These are phyloP conservation scores for Pistacia vera DNA, from an alignment of 345 rosid genomes.

Conservation along the genomic window DNA sequence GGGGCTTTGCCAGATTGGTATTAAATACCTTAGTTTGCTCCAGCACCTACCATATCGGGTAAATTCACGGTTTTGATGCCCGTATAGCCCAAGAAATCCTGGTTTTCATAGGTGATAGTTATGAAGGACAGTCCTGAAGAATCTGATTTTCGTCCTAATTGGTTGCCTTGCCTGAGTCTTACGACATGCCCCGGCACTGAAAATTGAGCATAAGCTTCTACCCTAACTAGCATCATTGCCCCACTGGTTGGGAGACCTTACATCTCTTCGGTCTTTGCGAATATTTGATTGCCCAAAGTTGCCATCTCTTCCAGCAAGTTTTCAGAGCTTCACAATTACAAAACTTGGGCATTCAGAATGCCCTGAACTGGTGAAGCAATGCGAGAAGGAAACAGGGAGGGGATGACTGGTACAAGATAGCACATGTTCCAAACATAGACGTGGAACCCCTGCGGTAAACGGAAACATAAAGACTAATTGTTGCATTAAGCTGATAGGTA, in stretches of 20 bases:
- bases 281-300: constrained; percentile 17
- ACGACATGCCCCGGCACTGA: not conserved
- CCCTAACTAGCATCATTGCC: constrained; percentile 19
- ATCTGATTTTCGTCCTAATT: not conserved
- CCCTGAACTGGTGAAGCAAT: constrained; percentile 4
- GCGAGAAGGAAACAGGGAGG: constrained; percentile 17
- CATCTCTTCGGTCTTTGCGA: constrained; percentile 11
- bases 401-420: constrained; percentile 21
- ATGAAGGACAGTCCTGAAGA: not conserved
- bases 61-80: not conserved
- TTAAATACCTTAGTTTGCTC: not conserved
- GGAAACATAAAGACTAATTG: not conserved
- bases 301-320: not conserved
- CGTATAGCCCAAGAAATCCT: not conserved
- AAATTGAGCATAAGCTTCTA: not conserved
- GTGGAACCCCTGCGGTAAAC: too few species aligned
- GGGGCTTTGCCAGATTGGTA: not conserved
- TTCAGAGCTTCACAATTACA: not conserved
- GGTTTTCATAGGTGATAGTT: not conserved
- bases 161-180: constrained; percentile 1
- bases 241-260: constrained; percentile 13
- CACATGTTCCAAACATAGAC: constrained; percentile 1
- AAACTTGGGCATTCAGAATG: not conserved
- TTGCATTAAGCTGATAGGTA: not conserved
- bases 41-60: not conserved